A percentile compares a stretch with the other conserved stretches of the same genome.
phyloP scores from a whole-genome alignment of 2,329 filamentous ascomycete genomes.

The Colletotrichum costaricense region DNA sequence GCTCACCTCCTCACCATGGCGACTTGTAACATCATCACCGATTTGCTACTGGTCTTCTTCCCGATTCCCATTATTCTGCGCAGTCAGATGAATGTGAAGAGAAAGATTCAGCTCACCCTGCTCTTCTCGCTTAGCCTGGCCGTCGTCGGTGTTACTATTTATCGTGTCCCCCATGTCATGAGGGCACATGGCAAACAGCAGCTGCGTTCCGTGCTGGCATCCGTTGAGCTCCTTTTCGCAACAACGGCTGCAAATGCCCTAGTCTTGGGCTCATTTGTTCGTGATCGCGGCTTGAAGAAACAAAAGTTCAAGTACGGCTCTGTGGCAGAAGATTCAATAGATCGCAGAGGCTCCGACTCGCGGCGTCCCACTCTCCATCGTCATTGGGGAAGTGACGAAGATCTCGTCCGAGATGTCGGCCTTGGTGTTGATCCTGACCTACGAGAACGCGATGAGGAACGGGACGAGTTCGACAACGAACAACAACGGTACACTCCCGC shows the following conservation, averaged over 20 bases:
- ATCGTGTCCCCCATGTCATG: conserved; percentile 85
- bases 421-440: conserved; percentile 71
- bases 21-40: conserved; percentile 88
- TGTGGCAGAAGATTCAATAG: conserved; percentile 71
- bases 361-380: conserved; percentile 66
- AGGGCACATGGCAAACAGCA: conserved; percentile 79
- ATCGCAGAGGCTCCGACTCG: conserved; percentile 51
- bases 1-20: conserved; percentile 91
- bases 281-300: conserved; percentile 92
- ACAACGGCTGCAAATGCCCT: conserved; percentile 89
- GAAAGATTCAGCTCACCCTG: conserved; percentile 81
- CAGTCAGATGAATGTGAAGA: conserved; percentile 79
- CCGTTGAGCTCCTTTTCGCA: conserved; percentile 89
- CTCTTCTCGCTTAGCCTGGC: conserved; percentile 88
- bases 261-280: conserved; percentile 90
- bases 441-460: conserved; percentile 48
- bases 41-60: conserved; percentile 87
- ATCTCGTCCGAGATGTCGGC: conserved; percentile 84
- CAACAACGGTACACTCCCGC: conserved; percentile 49
- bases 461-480: conserved; percentile 29
- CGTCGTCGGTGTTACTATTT: conserved; percentile 82
- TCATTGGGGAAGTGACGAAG: conserved; percentile 90
- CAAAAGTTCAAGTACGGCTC: conserved; percentile 79
- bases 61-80: conserved; percentile 88
- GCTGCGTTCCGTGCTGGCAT: conserved; percentile 88